Base-by-base conservation (phyloP, 2,329 filamentous ascomycete species). In the Colletotrichum higginsianum region DNA sequence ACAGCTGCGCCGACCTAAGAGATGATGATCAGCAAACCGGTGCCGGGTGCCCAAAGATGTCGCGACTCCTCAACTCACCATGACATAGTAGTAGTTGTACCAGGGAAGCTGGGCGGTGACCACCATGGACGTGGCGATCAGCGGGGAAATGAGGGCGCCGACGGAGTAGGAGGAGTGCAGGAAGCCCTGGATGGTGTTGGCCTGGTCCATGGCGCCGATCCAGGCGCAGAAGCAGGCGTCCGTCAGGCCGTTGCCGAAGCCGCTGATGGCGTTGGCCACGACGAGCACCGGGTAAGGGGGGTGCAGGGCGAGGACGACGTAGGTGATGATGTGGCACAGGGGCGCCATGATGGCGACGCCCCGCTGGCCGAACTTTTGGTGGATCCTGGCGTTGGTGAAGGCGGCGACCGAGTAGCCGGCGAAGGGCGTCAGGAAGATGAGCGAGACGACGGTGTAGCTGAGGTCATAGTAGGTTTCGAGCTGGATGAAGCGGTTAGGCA, bases 51-150 rank as follows among this genome's bases (percentile, higher is more conserved):
- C 30, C 7, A 35, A 26, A 23, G 30, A 1, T 15, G 1, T 9
- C 8, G 2, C 3, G 5, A n/a, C 5, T 23, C 12, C 61, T 80
- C 75, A 15, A 30, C 85, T 84, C 84, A 92, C 88, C 90, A 93
- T 92, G 66, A 93, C 81, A 77, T 93, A 93, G 77, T 93, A 94
- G 77, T 90, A 94, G 3, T 83, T 86, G 75, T 91, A 93, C 92
- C 92, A 94, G 0, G 85, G 85, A 72, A 90, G 66, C 1, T 81
- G 75, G 0, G 84, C 88, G 63, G 87, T 88, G 0, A 90, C 90
- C 40, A 94, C 88, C 86, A 94, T 88, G 0, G 85, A 87, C 0
- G 92, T 93, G 0, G 91, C 91, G 66, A 93, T 87, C 2, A 93
- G 78, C 0, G 91, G 92, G 4, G 89, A 84, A 2, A 93, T 81